Conservation (phyloP, 2,329 filamentous ascomycete genomes). For the Neoarthrinium moseri region DNA sequence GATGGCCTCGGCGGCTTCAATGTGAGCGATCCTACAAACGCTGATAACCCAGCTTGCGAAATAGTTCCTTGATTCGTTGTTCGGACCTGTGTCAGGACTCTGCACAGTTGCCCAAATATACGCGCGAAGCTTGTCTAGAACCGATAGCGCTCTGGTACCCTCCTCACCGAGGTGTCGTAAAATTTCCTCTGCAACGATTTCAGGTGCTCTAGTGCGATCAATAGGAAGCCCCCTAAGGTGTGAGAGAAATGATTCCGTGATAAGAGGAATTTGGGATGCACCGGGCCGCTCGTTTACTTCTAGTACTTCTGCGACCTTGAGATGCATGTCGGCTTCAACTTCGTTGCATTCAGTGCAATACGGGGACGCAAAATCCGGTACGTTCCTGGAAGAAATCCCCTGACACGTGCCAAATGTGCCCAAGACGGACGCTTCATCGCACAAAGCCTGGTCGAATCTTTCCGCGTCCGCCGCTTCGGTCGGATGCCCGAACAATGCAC, state of each 20-base stretch:
- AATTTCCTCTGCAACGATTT: not conserved
- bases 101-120: not conserved
- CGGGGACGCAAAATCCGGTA: slow-evolving; percentile 1
- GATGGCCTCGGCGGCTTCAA: slow-evolving; percentile 2
- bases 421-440: not conserved
- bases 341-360: slow-evolving; percentile 4
- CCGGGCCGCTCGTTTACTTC: not conserved
- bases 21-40: not conserved
- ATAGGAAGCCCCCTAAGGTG: not conserved
- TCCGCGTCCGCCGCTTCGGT: not conserved
- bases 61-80: not conserved
- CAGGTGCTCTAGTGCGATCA: not conserved
- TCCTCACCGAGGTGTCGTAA: not conserved
- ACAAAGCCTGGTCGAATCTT: not conserved
- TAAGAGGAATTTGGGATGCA: not conserved
- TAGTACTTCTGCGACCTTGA: not conserved
- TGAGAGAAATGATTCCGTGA: not conserved
- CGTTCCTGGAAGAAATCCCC: not conserved
- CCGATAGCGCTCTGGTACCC: not conserved
- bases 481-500: slow-evolving; percentile 5
- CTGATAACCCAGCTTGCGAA: slow-evolving; percentile 5
- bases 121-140: not conserved
- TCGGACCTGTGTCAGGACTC: not conserved
- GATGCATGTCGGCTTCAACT: not conserved
- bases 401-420: slow-evolving; percentile 1